These are phyloP conservation scores for Linum tenue DNA, from an alignment of 345 rosid species.

Conservation along the genomic window DNA sequence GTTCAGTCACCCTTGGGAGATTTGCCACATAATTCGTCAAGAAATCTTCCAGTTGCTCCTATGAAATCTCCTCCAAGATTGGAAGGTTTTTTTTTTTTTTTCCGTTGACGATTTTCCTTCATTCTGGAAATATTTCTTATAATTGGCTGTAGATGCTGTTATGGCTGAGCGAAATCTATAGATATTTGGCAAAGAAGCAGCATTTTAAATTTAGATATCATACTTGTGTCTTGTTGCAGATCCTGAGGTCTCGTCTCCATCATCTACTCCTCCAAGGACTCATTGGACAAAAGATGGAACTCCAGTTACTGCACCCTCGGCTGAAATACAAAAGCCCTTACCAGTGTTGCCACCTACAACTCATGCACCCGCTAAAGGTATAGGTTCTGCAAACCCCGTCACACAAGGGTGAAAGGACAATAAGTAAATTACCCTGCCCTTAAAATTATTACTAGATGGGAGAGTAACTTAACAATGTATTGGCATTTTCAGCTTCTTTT, in stretches of 20 bases:
- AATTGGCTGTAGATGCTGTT: no score
- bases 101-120: neutral
- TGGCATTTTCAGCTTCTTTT: constrained; percentile 24
- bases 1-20: constrained; percentile 9
- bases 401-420: neutral
- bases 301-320: constrained; percentile 57
- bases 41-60: constrained; percentile 26
- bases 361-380: constrained; percentile 40
- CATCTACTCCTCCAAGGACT: constrained; percentile 33
- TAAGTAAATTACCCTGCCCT: neutral
- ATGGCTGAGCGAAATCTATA: neutral
- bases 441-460: neutral
- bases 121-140: neutral
- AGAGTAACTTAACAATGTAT: neutral
- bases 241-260: constrained; percentile 33
- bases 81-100: constrained; percentile 37
- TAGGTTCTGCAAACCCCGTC: neutral
- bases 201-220: neutral
- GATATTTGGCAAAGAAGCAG: neutral
- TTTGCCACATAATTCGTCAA: constrained; percentile 10
- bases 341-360: constrained; percentile 19
- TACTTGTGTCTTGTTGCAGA: constrained; percentile 26
- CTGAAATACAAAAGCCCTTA: constrained; percentile 28
- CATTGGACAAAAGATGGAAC: constrained; percentile 27
- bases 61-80: constrained; percentile 34